Evolutionary conservation across 257 asterid genomes (phyloP), one percentile per base, ranked within the genome.

Genomic region (Solanum ossicruentum): DNA sequence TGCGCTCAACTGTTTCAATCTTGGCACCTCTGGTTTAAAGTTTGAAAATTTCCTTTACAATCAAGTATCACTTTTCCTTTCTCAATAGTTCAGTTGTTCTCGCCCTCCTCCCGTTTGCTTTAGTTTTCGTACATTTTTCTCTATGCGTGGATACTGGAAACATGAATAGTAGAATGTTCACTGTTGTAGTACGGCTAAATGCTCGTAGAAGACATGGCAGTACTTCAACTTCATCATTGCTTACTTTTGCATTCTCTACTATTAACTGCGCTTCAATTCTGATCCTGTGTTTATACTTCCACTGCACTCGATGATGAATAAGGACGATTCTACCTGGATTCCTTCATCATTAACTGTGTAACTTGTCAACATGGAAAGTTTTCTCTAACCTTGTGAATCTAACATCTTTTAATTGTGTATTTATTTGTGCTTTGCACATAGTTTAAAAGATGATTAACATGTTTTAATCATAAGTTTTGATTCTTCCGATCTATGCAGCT

Each of bases 401-500:
- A 28, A 28, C 32, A 28, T 28, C 32, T 28, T 28, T 2, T 28
- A 28, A 28, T 2, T 28, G 36, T 32, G 36, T 32, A 58, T 61
- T 81, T 81, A 52, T 32, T 70, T 41, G 36, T 51, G 39, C 39
- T 57, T 55, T 69, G 47, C 56, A 55, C 39, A 17, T 21, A 55
- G 26, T 71, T 51, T 26, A 77, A 51, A 21, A 23, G 82, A 77
- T 77, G 21, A 49, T 49, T 26, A 77, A 77, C 82, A 5, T 71
- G 54, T 61, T 43, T 12, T 47, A 47, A 12, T n/a, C 58, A 17
- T 51, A 67, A 63, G 78, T 45, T n/a, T n/a, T 70, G 81, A 83
- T 57, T 84, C 55, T 84, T 12, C 41, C 54, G 4, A 16, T 54
- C 58, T 80, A 83, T 90, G 89, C 93, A 93, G 99, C 86, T 95